These are phyloP conservation scores for Trichoderma orchidacearum DNA, from an alignment of 495 filamentous ascomycete species.

Conservation along the genomic window DNA sequence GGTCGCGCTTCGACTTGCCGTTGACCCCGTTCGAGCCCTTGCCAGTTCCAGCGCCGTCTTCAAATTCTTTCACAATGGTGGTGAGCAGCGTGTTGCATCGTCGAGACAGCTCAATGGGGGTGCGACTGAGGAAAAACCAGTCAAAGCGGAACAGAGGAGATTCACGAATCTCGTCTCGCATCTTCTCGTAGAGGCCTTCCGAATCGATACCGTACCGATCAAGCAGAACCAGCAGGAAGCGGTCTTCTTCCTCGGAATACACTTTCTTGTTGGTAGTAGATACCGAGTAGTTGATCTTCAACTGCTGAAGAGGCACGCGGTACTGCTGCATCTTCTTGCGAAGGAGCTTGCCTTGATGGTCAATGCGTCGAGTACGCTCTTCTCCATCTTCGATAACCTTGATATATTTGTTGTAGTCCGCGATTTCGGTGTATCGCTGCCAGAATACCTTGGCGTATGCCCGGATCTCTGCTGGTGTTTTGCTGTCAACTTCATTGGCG, in stretches of 20 bases:
- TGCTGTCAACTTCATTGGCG: conserved; percentile 82
- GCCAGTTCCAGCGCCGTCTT: conserved; percentile 40
- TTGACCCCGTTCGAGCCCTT: conserved; percentile 46
- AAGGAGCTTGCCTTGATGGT: conserved; percentile 88
- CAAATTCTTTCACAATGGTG: conserved; percentile 88
- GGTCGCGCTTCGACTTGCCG: conserved; percentile 62
- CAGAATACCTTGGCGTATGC: conserved; percentile 91
- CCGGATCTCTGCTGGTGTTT: conserved; percentile 69
- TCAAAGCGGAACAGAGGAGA: conserved; percentile 94
- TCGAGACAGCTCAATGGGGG: conserved; percentile 80
- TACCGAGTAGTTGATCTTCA: conserved; percentile 97
- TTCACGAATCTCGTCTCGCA: conserved; percentile 86
- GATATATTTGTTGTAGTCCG: conserved; percentile 77
- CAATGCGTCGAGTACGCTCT: conserved; percentile 72
- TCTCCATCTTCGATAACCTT: conserved; percentile 83
- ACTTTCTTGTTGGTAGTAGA: conserved; percentile 99
- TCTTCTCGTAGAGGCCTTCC: conserved; percentile 70
- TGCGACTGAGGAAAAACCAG: conserved; percentile 96
- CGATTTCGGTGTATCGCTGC: conserved; percentile 77
- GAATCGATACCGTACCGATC: conserved; percentile 82
- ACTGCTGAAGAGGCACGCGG: conserved; percentile 88
- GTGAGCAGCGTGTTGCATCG: conserved; percentile 89
- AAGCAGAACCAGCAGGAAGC: conserved; percentile 87
- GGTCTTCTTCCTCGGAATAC: conserved; percentile 96
- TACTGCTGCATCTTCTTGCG: conserved; percentile 91